These are phyloP conservation scores for Cryptococcus neoformans DNA, from an alignment of 1,284 basidiomycete genomes.

Conservation along the genomic window DNA sequence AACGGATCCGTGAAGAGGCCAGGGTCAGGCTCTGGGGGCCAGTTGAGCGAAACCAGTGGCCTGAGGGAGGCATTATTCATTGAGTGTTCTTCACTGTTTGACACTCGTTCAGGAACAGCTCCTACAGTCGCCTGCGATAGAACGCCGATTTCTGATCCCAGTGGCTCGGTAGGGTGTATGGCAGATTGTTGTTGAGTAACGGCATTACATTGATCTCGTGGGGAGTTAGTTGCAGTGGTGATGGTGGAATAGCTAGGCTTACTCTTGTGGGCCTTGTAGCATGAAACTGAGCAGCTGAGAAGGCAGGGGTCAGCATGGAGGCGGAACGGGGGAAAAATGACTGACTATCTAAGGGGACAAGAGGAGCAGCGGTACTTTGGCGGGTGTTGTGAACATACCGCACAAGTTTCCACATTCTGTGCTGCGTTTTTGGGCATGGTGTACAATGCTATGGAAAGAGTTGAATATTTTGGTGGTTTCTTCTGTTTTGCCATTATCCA, in stretches of 20 bases:
- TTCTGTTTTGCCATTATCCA: background rate
- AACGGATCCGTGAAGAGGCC: constrained; percentile 43
- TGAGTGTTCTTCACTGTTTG: background rate
- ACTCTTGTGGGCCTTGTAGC: constrained; percentile 48
- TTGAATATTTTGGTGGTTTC: background rate
- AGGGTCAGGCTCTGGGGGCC: constrained; percentile 45
- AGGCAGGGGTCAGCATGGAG: background rate
- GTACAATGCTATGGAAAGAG: too few species aligned
- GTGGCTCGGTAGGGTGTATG: too few species aligned
- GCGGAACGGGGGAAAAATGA: background rate
- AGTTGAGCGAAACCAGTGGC: constrained; percentile 35
- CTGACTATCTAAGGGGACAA: constrained; percentile 45
- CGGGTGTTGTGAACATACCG: constrained; percentile 25
- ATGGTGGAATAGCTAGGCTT: background rate
- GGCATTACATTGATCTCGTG: too few species aligned
- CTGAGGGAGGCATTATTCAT: constrained; percentile 3
- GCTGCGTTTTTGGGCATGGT: too few species aligned
- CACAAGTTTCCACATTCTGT: constrained; percentile 15
- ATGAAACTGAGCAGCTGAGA: constrained; percentile 46
- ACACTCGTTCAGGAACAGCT: too few species aligned
- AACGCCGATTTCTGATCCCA: too few species aligned
- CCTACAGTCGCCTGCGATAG: too few species aligned
- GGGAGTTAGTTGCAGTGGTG: too few species aligned
- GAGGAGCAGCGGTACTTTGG: constrained; percentile 46
- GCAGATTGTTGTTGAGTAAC: too few species aligned